These are phyloP conservation scores for Alternaria novae-zelandiae DNA, from an alignment of 2,329 filamentous ascomycete genomes.

Conservation along the genomic window DNA sequence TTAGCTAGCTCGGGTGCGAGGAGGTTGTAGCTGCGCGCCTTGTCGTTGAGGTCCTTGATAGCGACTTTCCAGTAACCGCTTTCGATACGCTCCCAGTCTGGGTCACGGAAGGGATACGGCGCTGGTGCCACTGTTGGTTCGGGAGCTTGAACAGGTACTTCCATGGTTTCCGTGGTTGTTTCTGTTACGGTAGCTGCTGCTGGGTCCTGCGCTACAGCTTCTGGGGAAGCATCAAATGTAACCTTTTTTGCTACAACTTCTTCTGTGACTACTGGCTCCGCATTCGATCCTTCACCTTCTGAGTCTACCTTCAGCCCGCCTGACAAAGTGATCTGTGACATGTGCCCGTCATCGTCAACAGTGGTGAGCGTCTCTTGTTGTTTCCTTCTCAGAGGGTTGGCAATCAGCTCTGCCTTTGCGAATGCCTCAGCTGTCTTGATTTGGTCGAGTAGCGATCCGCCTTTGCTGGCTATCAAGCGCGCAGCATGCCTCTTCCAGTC, in stretches of 20 bases:
- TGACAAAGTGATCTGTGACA: slow-evolving; percentile 56
- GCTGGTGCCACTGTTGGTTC: slow-evolving; percentile 46
- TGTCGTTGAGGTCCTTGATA: slow-evolving; percentile 76
- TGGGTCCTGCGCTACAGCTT: slow-evolving; percentile 2
- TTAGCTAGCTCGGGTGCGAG: slow-evolving; percentile 92
- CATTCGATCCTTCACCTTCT: slow-evolving; percentile 4
- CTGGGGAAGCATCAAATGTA: slow-evolving; percentile 16
- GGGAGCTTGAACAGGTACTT: slow-evolving; percentile 13
- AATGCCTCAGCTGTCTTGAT: slow-evolving; percentile 74
- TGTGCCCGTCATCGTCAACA: slow-evolving; percentile 53
- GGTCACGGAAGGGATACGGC: slow-evolving; percentile 73
- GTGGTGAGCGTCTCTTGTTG: slow-evolving; percentile 53
- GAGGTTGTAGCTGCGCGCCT: slow-evolving; percentile 89
- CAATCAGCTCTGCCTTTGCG: slow-evolving; percentile 73
- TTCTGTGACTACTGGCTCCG: slow-evolving; percentile 28
- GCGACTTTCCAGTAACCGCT: slow-evolving; percentile 76
- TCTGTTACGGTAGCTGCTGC: neutral
- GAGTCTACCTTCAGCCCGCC: slow-evolving; percentile 50
- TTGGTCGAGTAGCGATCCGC: slow-evolving; percentile 76
- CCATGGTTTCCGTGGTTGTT: slow-evolving; percentile 21
- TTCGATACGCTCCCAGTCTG: slow-evolving; percentile 76
- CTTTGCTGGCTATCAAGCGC: slow-evolving; percentile 75
- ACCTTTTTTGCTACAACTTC: slow-evolving; percentile 35
- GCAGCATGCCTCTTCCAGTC: slow-evolving; percentile 89
- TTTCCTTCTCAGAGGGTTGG: slow-evolving; percentile 63